Conservation (phyloP, 805 yeast genomes). For the Ogataea ganodermae region DNA sequence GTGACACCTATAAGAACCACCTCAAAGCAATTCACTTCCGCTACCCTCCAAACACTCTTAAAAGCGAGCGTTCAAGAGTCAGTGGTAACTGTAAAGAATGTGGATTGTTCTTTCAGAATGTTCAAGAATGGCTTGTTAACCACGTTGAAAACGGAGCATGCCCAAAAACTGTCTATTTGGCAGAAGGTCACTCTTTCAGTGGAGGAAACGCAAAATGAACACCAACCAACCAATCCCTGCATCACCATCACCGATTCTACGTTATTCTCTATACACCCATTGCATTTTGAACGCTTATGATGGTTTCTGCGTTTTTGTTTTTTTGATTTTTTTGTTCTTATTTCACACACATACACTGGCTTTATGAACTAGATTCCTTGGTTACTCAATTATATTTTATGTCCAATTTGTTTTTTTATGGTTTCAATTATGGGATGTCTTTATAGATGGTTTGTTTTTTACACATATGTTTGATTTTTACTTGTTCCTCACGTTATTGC, state of each 20-base stretch:
- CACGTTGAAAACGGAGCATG: constrained; percentile 65
- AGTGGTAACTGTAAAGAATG: constrained; percentile 81
- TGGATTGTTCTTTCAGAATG: constrained; percentile 61
- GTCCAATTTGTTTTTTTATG: neutral
- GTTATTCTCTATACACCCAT: constrained; percentile 1
- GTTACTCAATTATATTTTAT: neutral
- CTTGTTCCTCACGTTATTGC: neutral
- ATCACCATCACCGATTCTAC: neutral
- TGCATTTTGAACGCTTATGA: constrained; percentile 2
- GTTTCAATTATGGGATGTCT: constrained; percentile 1
- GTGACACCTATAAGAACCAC: constrained; percentile 92
- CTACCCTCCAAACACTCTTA: constrained; percentile 84
- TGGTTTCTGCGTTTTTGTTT: neutral
- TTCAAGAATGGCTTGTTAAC: constrained; percentile 74
- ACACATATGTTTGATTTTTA: neutral
- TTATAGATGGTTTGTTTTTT: neutral
- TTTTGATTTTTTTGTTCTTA: neutral
- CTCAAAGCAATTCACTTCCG: constrained; percentile 85
- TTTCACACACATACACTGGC: neutral
- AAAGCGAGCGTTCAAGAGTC: constrained; percentile 67
- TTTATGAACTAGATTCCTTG: constrained; percentile 1
- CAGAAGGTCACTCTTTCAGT: neutral
- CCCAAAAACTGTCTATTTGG: constrained; percentile 14
- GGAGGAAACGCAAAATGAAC: neutral
- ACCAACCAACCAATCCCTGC: neutral